Conservation (phyloP, 169 alveolate species). For the Plasmodium gonderi region DNA sequence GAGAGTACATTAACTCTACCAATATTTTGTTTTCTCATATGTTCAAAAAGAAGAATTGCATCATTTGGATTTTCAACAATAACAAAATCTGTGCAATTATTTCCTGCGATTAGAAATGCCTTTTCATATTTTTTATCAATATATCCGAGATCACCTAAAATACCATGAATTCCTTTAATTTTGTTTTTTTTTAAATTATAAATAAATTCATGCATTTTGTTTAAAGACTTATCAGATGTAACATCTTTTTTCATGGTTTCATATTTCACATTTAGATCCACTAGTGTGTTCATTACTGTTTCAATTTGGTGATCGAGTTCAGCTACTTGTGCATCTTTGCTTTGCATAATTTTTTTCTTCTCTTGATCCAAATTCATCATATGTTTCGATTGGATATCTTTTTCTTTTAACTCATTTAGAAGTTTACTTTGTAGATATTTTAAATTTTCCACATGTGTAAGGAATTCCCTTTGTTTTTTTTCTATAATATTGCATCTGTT, state of each 20-base stretch:
- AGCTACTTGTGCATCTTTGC: conserved; percentile 7
- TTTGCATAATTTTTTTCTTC: conserved; percentile 10
- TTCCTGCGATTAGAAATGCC: conserved; percentile 92
- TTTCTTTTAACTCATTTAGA: conserved; percentile 47
- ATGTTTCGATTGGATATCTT: conserved; percentile 39
- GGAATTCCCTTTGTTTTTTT: conserved; percentile 43
- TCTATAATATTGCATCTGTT: conserved; percentile 77
- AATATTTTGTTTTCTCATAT: conserved; percentile 87
- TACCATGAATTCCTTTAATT: conserved; percentile 90
- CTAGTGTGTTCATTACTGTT: conserved; percentile 9
- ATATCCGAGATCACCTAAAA: conserved; percentile 94
- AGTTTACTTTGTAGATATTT: conserved; percentile 55
- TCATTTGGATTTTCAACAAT: conserved; percentile 93
- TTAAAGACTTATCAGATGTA: conserved; percentile 62
- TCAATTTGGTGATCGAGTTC: conserved; percentile 41
- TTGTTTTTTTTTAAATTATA: conserved; percentile 74
- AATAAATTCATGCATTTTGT: conserved; percentile 73
- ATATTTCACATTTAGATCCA: conserved; percentile 65
- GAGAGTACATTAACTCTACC: conserved; percentile 93
- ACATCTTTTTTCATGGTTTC: conserved; percentile 77
- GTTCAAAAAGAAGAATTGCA: conserved; percentile 90
- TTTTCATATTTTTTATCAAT: conserved; percentile 90
- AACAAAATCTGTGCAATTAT: conserved; percentile 88
- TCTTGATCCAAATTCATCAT: conserved; percentile 22
- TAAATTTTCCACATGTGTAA: conserved; percentile 17